These are phyloP conservation scores for Lumnitzera littorea DNA, from an alignment of 345 rosid species.

Conservation along the genomic window DNA sequence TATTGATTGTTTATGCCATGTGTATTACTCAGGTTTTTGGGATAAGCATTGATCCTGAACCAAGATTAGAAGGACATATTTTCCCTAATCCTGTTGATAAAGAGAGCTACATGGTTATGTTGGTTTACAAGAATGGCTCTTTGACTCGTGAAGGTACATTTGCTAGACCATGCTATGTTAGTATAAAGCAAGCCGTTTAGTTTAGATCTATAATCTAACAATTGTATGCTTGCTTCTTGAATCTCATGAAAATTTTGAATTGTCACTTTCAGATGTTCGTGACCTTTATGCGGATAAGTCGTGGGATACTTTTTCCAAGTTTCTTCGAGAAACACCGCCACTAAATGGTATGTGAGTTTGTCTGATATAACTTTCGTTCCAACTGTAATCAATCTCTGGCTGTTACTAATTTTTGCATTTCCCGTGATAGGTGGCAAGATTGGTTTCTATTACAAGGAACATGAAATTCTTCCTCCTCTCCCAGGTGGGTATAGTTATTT, in stretches of 20 bases:
- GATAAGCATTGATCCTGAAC: slow-evolving; percentile 62
- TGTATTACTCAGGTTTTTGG: slow-evolving; percentile 60
- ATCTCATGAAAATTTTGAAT: neutral
- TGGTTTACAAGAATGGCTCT: slow-evolving; percentile 85
- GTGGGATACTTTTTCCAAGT: slow-evolving; percentile 74
- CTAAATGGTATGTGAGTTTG: slow-evolving; percentile 48
- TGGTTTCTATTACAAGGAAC: slow-evolving; percentile 93
- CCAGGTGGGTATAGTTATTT: slow-evolving; percentile 45
- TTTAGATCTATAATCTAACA: neutral
- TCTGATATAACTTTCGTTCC: no score
- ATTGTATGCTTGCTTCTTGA: neutral
- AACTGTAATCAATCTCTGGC: neutral
- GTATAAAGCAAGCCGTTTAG: neutral
- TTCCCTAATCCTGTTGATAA: slow-evolving; percentile 86
- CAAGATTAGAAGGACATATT: slow-evolving; percentile 83
- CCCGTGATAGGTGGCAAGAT: slow-evolving; percentile 64
- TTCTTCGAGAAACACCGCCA: slow-evolving; percentile 63
- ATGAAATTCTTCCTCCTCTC: slow-evolving; percentile 95
- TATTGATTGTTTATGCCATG: no score
- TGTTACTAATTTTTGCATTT: slow-evolving; percentile 17
- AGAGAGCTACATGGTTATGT: slow-evolving; percentile 92
- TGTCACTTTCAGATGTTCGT: slow-evolving; percentile 46
- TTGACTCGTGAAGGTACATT: slow-evolving; percentile 76
- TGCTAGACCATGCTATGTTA: neutral
- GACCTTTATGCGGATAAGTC: slow-evolving; percentile 56